Evolutionary conservation across 352 stramenopile species (phyloP), one percentile per base, ranked within the genome.

Genomic region (Phytopythium helicoides): DNA sequence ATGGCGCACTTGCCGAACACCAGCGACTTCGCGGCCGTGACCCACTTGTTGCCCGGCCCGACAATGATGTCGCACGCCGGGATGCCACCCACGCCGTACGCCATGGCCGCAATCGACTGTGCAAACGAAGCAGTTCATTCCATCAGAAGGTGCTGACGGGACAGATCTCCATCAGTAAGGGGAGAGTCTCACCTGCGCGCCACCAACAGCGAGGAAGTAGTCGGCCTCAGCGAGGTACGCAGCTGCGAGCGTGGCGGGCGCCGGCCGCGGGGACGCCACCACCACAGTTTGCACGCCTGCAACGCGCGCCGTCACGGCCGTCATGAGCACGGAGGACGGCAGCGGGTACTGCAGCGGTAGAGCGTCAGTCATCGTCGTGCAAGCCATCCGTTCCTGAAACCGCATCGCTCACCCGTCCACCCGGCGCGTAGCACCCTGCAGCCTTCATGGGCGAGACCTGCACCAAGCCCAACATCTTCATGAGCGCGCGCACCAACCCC

Each of bases 31-130:
- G 97, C 97, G 1, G 96, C 96, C 10, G 97, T 99, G n/a, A 99
- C 97, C 96, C 96, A 99, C 71, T 98, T 98, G 83, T 99, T 99
- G 25, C 97, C 97, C 1, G 97, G 97, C 31, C 97, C 97, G 23
- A 99, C 97, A 64, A 99, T 98, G 56, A 99, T 97, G 76, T 99
- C 96, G 66, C 95, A 99, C 9, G 81, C 31, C 0, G 95, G 92
- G 7, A 99, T 69, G 19, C 78, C 68, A 21, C 79, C 81, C 6
- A 98, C 71, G 25, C 97, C 97, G 67, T 98, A 98, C 0, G 97
- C 97, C 92, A 99, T 96, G 4, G 92, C 86, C 10, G 86, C 96
- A 53, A 99, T 98, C 19, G 96, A 91, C 47, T 53, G n/a, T n/a
- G n/a, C n/a, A n/a, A n/a, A n/a, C n/a, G n/a, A n/a, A n/a, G n/a